These are phyloP conservation scores for Hypoxylon intermedium DNA, from an alignment of 495 filamentous ascomycete species.

Conservation along the genomic window DNA sequence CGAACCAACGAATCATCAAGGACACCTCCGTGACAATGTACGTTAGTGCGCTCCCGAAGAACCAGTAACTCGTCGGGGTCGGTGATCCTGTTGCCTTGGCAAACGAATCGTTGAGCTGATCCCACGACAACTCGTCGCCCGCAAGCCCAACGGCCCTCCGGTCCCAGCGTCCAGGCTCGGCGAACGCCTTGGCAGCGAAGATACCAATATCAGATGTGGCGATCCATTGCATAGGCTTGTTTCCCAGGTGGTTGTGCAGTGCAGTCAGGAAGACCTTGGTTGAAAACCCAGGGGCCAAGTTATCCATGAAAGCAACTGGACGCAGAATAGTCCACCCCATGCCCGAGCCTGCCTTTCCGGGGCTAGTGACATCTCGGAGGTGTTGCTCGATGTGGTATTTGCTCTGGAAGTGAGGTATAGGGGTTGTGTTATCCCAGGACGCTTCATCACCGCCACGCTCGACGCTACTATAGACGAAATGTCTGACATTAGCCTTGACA, in stretches of 20 bases:
- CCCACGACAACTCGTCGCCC: conserved; percentile 55
- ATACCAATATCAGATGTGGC: conserved; percentile 67
- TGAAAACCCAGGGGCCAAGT: conserved; percentile 62
- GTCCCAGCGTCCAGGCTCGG: conserved; percentile 45
- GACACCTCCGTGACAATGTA: conserved; percentile 49
- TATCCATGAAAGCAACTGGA: conserved; percentile 74
- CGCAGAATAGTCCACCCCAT: conserved; percentile 70
- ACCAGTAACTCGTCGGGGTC: conserved; percentile 47
- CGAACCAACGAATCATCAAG: conserved; percentile 57
- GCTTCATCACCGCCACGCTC: conserved; percentile 68
- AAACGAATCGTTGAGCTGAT: conserved; percentile 48
- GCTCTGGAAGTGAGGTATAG: conserved; percentile 70
- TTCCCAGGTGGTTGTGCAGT: conserved; percentile 53
- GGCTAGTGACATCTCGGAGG: conserved; percentile 49
- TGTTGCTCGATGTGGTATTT: conserved; percentile 73
- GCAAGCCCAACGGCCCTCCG: conserved; percentile 51
- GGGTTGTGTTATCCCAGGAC: conserved; percentile 63
- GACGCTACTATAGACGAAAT: conserved; percentile 74
- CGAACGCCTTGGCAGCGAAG: conserved; percentile 68
- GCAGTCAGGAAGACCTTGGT: conserved; percentile 67
- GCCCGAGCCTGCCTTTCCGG: conserved; percentile 33
- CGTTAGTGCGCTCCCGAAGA: conserved; percentile 50
- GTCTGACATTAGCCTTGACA: conserved; percentile 62
- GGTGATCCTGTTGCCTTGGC: conserved; percentile 46
- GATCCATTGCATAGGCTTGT: conserved; percentile 63